Evolutionary conservation across 257 asterid species (phyloP), one percentile per base, ranked within the genome.

Genomic region (Rehmannia glutinosa): DNA sequence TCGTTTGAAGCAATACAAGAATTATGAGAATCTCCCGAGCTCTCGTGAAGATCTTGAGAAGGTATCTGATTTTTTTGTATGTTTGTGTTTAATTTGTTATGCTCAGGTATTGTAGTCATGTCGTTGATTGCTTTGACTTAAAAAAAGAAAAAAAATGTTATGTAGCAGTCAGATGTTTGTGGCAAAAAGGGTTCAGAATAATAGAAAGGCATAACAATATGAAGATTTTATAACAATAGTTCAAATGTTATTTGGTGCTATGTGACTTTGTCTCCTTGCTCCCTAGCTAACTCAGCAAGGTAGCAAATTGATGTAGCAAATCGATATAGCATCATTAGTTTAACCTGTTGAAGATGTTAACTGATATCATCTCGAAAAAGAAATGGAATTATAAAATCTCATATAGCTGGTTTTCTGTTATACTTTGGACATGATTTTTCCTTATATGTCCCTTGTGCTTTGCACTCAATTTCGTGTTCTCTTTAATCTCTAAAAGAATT

Each of bases 1-100:
- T 19, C 78, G 99, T 43, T 77, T 93, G 81, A 79, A 83, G 86
- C 88, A 84, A 57, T 93, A 93, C 83, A 88, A 82, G 78, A 93
- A 90, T 65, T 90, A 84, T 51, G 97, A 86, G 70, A 80, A 51
- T 68, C 82, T 88, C 53, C 68, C 96, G 0, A 72, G 55, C 54
- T 75, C 95, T 35, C 88, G 68, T 7, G 81, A 82, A 64, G 82
- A 82, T 52, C 82, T 88, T 52, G 75, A 82, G 64, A 87, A 85
- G 97, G 94, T 86, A 56, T 35, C 51, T 6, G 20, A 6, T 32
- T 66, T 39, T 19, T 16, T 42, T 13, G 19, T 38, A 7, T 28
- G 6, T 17, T n/a, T 43, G 23, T 24, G 50, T 67, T 30, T 13
- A 12, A 50, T 59, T 19, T 11, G 21, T 35, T 56, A 12, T 30